Percentiles rank a stretch among this genome's conserved stretches.
phyloP scores from a whole-genome alignment of 176 grass and related monocot species.

The Neostapfia colusana region DNA sequence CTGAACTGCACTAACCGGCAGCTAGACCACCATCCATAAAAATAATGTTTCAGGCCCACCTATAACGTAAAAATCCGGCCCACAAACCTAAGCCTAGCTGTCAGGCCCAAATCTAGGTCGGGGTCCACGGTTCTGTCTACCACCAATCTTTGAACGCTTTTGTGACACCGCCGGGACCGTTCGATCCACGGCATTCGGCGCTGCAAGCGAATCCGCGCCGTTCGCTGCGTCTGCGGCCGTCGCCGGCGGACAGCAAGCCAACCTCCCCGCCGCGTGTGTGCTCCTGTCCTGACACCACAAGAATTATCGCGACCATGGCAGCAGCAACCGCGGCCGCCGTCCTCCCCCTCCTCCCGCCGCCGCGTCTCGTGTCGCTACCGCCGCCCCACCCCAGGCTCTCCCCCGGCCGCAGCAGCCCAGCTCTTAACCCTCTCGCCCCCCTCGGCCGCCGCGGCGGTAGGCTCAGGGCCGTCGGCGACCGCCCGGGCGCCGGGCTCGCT shows the following conservation, averaged over 20 bases:
- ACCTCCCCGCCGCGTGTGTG: neutral
- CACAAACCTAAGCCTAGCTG: too few species aligned
- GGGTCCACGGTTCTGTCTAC: too few species aligned
- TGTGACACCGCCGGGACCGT: too few species aligned
- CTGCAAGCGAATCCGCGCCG: neutral
- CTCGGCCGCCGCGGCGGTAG: neutral
- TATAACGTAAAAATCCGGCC: too few species aligned
- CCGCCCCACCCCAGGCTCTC: neutral
- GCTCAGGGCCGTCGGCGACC: constrained; percentile 45
- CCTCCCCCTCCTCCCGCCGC: constrained; percentile 5
- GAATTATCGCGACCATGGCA: constrained; percentile 11
- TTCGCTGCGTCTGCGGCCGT: neutral
- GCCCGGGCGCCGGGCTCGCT: constrained; percentile 31
- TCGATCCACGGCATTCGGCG: too few species aligned
- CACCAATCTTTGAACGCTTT: too few species aligned
- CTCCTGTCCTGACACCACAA: too few species aligned
- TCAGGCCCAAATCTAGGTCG: too few species aligned
- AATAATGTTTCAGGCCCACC: neutral
- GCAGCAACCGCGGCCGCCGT: constrained; percentile 12
- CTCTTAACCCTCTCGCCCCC: neutral
- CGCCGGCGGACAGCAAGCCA: neutral
- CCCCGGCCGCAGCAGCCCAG: neutral
- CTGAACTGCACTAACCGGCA: neutral
- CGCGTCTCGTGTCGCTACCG: neutral
- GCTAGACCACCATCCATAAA: too few species aligned